Conservation (phyloP, 306 rosid genomes). For the Ochetophila trinervis region DNA sequence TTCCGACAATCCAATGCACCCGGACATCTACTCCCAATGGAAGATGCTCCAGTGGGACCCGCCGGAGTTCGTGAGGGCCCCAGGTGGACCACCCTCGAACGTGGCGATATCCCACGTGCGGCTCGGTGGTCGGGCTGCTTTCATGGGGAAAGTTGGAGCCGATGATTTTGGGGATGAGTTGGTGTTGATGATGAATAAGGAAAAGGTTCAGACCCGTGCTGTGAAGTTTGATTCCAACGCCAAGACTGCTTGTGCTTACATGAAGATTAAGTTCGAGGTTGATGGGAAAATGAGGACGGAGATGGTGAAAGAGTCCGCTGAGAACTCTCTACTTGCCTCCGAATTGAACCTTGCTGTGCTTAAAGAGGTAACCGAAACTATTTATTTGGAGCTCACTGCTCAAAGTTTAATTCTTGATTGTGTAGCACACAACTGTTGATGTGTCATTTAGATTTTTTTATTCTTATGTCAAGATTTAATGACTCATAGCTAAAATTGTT, state of each 20-base stretch:
- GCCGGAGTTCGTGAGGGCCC: conserved; percentile 84
- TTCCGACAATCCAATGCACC: conserved; percentile 68
- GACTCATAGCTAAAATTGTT: background rate
- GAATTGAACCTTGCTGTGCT: conserved; percentile 76
- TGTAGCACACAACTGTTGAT: background rate
- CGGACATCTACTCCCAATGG: conserved; percentile 81
- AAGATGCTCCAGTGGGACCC: conserved; percentile 98
- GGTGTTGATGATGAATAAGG: conserved; percentile 70
- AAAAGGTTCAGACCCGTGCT: conserved; percentile 79
- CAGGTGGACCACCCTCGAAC: conserved; percentile 70
- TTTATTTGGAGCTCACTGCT: background rate
- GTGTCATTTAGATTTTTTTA: background rate
- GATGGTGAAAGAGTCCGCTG: conserved; percentile 51
- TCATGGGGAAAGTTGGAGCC: conserved; percentile 78
- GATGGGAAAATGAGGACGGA: conserved; percentile 64
- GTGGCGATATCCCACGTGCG: conserved; percentile 87
- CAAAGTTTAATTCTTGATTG: too few relatives aligned
- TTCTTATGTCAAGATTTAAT: background rate
- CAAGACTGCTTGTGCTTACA: conserved; percentile 51
- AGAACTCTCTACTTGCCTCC: conserved; percentile 54
- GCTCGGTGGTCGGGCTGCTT: conserved; percentile 89
- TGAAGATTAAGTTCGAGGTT: conserved; percentile 66
- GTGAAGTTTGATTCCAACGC: conserved; percentile 48
- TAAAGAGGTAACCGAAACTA: conserved; percentile 55
- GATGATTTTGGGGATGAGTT: conserved; percentile 68